phyloP scores from a whole-genome alignment of 768 basidiomycete species.

The Hydnum rufescens region DNA sequence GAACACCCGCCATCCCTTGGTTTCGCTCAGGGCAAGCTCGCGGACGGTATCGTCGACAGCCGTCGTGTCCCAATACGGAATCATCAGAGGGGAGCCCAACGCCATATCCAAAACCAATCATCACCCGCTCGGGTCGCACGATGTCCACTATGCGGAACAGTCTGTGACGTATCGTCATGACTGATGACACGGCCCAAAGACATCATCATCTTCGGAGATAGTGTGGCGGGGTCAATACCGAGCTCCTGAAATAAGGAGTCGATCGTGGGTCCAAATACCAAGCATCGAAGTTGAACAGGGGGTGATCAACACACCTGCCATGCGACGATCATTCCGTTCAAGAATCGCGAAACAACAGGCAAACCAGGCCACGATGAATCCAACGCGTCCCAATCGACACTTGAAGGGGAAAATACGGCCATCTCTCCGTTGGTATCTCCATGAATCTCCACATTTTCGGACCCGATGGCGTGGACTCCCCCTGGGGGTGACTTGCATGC shows the following conservation, averaged over 20 bases:
- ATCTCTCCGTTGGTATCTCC: background rate
- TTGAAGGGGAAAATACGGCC: too few species aligned
- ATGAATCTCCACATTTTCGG: background rate
- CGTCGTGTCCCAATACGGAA: too few species aligned
- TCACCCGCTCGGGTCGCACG: too few species aligned
- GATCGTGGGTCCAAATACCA: background rate
- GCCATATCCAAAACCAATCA: too few species aligned
- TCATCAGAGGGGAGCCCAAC: too few species aligned
- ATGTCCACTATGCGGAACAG: too few species aligned
- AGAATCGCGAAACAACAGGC: background rate
- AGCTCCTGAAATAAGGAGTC: conserved; percentile 25
- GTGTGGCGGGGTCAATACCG: conserved; percentile 36
- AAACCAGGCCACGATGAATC: background rate
- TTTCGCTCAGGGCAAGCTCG: too few species aligned
- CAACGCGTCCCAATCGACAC: background rate
- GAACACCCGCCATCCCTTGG: too few species aligned
- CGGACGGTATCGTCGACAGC: too few species aligned
- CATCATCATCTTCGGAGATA: conserved; percentile 38
- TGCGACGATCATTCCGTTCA: background rate
- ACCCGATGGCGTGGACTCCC: conserved; percentile 22
- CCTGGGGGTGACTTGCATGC: background rate
- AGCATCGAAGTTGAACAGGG: background rate
- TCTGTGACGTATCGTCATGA: too few species aligned
- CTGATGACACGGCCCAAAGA: conserved; percentile 26
- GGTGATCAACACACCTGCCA: background rate